Conservation (phyloP, 768 basidiomycete species). For the Hebeloma cylindrosporum region DNA sequence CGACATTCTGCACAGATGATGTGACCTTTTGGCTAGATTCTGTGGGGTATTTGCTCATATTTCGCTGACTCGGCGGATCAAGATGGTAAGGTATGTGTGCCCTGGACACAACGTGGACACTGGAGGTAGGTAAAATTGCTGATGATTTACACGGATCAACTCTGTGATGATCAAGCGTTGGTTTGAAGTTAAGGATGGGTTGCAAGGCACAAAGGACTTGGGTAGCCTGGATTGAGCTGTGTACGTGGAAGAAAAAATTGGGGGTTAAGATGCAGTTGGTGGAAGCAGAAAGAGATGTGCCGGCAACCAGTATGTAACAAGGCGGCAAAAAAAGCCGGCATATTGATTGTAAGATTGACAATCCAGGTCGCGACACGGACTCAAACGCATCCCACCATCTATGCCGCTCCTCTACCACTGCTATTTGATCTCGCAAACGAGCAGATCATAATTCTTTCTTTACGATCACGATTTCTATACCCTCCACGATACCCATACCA, state of each 20-base stretch:
- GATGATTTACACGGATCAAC: constrained; percentile 6
- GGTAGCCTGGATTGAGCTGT: background rate
- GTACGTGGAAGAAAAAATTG: background rate
- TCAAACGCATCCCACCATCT: too few species aligned
- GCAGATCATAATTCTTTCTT: too few species aligned
- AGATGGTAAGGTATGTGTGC: background rate
- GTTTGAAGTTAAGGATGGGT: background rate
- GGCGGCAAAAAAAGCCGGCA: too few species aligned
- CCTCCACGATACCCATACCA: too few species aligned
- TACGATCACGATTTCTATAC: too few species aligned
- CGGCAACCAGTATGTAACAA: constrained; percentile 12
- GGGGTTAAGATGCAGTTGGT: background rate
- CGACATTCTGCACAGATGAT: constrained; percentile 68
- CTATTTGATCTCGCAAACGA: constrained; percentile 3
- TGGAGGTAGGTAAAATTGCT: background rate
- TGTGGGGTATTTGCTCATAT: constrained; percentile 3
- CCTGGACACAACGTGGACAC: background rate
- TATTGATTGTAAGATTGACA: constrained; percentile 13
- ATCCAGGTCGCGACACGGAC: constrained; percentile 1
- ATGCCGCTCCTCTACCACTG: background rate
- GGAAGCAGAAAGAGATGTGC: constrained; percentile 6
- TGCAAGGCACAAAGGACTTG: background rate
- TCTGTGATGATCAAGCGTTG: background rate
- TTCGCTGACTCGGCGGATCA: constrained; percentile 2
- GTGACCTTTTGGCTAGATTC: constrained; percentile 36